Percentiles rank a stretch among this genome's conserved stretches.
Evolutionary conservation across 2,329 filamentous ascomycete species (phyloP).

Genomic region (Amphichorda felina): DNA sequence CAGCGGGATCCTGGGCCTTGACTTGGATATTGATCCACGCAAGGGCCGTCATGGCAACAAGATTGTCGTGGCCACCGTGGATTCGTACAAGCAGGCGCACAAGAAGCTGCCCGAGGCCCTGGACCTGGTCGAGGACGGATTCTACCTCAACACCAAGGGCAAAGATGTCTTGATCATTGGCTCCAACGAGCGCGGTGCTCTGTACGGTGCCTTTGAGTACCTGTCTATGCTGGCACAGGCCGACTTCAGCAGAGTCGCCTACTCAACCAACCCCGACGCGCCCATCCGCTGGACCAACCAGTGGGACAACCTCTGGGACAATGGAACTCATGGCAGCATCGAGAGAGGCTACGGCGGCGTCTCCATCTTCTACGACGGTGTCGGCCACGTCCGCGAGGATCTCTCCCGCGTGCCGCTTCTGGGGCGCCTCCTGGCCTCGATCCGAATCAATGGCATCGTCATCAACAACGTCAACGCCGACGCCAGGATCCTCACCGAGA

Average conservation of each 20-base stretch:
- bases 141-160: conserved; percentile 39
- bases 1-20: conserved; percentile 40
- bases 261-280: conserved; percentile 42
- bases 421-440: conserved; percentile 53
- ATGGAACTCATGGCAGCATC: conserved; percentile 34
- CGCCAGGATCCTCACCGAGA: conserved; percentile 36
- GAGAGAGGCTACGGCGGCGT: conserved; percentile 57
- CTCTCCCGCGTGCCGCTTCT: conserved; percentile 49
- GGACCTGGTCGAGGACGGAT: conserved; percentile 44
- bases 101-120: conserved; percentile 17
- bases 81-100: conserved; percentile 19
- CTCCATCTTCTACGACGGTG: conserved; percentile 51
- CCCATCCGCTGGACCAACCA: conserved; percentile 61
- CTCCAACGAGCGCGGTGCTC: conserved; percentile 52
- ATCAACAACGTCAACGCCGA: conserved; percentile 67
- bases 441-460: conserved; percentile 53
- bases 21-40: conserved; percentile 17
- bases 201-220: conserved; percentile 61
- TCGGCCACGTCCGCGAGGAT: conserved; percentile 41
- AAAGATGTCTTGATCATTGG: conserved; percentile 45
- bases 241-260: conserved; percentile 33
- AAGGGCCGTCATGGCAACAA: neutral
- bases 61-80: conserved; percentile 11
- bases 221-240: conserved; percentile 52
- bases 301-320: conserved; percentile 57